Evolutionary conservation across 768 basidiomycete species (phyloP), one percentile per base, ranked within the genome.

Genomic region (Russula abietina): DNA sequence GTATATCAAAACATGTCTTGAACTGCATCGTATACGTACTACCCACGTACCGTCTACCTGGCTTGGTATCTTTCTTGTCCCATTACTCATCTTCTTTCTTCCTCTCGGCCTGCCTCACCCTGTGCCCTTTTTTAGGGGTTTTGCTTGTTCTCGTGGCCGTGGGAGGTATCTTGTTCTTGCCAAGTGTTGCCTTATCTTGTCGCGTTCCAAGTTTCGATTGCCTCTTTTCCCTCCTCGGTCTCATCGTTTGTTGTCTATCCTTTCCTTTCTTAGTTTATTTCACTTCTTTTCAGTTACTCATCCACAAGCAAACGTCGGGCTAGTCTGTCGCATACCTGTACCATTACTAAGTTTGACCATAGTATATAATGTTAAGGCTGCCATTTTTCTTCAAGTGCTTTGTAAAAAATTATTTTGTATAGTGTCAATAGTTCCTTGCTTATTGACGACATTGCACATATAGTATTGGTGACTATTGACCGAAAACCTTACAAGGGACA

Each of bases 301-400:
- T 62, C 45, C 58, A 56, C 65, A 65, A 65, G 57, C 64, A 59
- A 46, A 22, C 60, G 60, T 62, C 38, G 65, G 49, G 65, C 54
- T 65, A 60, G 56, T 61, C 51, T 62, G 67, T 67, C 22, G 67
- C 65, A 67, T 67, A 66, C 65, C 57, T 67, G 67, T 67, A 67
- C 45, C 45, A 22, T 57, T 57, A 59, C 61, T 59, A 62, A 61
- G 58, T 60, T 60, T 46, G 65, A 59, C 65, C 63, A 60, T 65
- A 65, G 64, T 65, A 65, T 64, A 65, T 64, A 64, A 64, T 64
- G 58, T 55, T 51, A 60, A 55, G 62, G 48, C 59, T 36, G 58
- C 53, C 50, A 59, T 39, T 57, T 53, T 5, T 41, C 9, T 24
- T 54, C n/a, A 4, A 39, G 38, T 39, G 16, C 38, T 5, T 39